Evolutionary conservation across 257 asterid genomes (phyloP).

Genomic region (Jaltomata sinuosa): DNA sequence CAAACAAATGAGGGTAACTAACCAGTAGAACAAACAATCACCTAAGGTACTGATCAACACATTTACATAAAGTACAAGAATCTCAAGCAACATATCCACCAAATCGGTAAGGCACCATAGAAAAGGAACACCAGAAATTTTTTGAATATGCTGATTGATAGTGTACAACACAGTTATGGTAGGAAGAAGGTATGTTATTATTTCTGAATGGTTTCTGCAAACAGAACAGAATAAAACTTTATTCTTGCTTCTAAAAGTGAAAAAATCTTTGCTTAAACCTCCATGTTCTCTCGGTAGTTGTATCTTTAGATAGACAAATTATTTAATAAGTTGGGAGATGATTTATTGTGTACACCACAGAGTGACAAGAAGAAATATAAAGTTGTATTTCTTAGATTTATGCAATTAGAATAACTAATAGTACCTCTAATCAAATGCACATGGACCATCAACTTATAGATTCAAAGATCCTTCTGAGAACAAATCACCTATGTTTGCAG

Average conservation of each 20-base stretch:
- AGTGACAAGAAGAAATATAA: neutral
- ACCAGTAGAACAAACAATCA: too few species aligned
- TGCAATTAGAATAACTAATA: neutral
- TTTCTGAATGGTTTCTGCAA: neutral
- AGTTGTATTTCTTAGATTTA: neutral
- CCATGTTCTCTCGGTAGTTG: neutral
- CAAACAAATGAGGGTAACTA: too few species aligned
- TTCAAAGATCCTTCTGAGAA: slow-evolving; percentile 91
- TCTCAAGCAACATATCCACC: too few species aligned
- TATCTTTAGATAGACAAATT: neutral
- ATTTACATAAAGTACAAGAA: too few species aligned
- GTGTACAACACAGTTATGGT: neutral
- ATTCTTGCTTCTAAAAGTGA: neutral
- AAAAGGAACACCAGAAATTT: too few species aligned
- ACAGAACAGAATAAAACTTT: neutral
- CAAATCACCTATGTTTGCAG: slow-evolving; percentile 79
- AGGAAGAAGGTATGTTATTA: neutral
- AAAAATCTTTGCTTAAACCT: neutral
- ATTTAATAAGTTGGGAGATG: neutral
- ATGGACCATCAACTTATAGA: slow-evolving; percentile 92
- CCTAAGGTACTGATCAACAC: too few species aligned
- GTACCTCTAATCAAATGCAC: slow-evolving; percentile 85
- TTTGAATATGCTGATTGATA: too few species aligned
- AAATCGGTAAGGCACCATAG: too few species aligned
- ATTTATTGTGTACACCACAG: neutral